Evolutionary conservation across 1,284 basidiomycete species (phyloP).

Genomic region (Trichosporon ovoides): DNA sequence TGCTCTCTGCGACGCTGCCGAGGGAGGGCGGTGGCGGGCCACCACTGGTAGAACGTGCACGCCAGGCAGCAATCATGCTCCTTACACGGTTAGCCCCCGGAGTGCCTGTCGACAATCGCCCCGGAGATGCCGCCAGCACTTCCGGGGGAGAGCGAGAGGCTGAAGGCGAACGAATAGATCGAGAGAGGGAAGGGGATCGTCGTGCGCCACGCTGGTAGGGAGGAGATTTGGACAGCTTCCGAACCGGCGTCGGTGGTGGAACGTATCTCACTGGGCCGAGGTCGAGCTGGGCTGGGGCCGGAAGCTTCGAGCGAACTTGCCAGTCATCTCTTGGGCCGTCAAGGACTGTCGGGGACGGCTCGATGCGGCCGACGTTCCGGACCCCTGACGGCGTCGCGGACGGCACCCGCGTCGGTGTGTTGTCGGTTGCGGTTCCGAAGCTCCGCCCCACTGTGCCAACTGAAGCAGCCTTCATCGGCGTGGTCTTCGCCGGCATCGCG

Average conservation of each 20-base stretch:
- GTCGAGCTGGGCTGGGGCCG: background rate
- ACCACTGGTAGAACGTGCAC: constrained; percentile 15
- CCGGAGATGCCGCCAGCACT: background rate
- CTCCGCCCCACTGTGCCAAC: background rate
- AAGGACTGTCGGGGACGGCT: background rate
- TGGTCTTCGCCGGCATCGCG: background rate
- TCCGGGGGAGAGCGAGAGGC: background rate
- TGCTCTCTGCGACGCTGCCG: background rate
- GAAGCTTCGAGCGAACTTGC: background rate
- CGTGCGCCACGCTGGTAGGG: background rate
- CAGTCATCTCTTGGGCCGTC: background rate
- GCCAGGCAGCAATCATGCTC: constrained; percentile 71
- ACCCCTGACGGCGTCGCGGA: background rate
- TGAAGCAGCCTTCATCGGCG: too few species aligned
- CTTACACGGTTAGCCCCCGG: constrained; percentile 49
- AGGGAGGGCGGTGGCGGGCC: background rate
- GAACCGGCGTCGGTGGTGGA: background rate
- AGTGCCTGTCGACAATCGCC: too few species aligned
- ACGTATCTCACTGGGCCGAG: background rate
- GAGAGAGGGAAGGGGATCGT: background rate
- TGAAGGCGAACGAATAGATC: constrained; percentile 5
- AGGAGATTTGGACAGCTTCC: background rate
- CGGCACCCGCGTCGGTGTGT: background rate
- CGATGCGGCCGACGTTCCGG: background rate
- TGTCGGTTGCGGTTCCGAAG: background rate